Conservation (phyloP, 2,329 filamentous ascomycete genomes). For the Ophiostoma angusticollis region DNA sequence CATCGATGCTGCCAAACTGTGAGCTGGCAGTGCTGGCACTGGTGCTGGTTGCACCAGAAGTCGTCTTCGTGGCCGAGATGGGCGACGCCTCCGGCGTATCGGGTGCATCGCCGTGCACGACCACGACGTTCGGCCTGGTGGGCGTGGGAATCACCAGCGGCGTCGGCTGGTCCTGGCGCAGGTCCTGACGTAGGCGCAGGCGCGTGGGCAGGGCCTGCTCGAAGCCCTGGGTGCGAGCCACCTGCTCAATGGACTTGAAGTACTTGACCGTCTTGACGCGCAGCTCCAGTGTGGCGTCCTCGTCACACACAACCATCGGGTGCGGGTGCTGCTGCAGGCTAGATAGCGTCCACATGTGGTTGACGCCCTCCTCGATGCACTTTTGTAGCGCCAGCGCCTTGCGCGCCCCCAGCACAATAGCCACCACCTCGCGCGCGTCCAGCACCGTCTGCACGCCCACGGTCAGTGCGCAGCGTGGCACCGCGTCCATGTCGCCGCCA, state of each 20-base stretch:
- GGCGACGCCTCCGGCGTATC: conserved; percentile 22
- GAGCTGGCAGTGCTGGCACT: neutral
- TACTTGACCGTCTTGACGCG: conserved; percentile 55
- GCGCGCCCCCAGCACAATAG: conserved; percentile 60
- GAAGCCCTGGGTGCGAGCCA: conserved; percentile 33
- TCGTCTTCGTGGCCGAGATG: conserved; percentile 33
- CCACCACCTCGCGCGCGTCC: conserved; percentile 60
- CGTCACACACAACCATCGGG: conserved; percentile 62
- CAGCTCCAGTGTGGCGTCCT: conserved; percentile 53
- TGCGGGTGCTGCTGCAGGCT: conserved; percentile 60
- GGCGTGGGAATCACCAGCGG: conserved; percentile 17
- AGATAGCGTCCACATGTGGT: conserved; percentile 72
- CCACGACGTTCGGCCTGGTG: conserved; percentile 9
- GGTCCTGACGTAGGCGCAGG: conserved; percentile 37
- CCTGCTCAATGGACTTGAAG: conserved; percentile 48
- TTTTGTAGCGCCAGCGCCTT: conserved; percentile 61
- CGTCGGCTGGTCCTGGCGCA: conserved; percentile 23
- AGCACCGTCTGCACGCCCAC: conserved; percentile 43
- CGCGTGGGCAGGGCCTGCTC: conserved; percentile 37
- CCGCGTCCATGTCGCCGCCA: conserved; percentile 47
- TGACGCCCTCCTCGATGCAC: conserved; percentile 61
- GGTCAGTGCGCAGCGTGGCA: conserved; percentile 59
- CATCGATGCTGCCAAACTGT: conserved; percentile 10
- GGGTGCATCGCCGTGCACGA: conserved; percentile 27
- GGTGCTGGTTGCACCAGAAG: neutral